Evolutionary conservation across 2,329 filamentous ascomycete species (phyloP).

Genomic region (Acrocalymma vagum): DNA sequence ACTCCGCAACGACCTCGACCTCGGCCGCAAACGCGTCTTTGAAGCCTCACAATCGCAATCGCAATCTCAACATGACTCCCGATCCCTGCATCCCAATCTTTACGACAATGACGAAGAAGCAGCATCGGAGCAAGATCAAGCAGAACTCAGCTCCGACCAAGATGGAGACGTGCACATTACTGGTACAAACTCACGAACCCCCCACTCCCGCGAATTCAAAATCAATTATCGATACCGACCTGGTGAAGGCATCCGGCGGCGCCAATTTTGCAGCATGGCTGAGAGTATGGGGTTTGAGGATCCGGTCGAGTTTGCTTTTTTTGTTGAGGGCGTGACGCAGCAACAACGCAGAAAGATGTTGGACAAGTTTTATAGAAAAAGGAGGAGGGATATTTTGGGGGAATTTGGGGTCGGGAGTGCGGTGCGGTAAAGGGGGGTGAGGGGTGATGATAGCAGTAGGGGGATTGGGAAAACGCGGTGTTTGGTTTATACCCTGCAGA

Average conservation of each 20-base stretch:
- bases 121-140: neutral
- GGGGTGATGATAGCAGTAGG: too few relatives aligned
- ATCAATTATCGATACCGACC: constrained; percentile 74
- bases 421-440: too few relatives aligned
- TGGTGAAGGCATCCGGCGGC: constrained; percentile 73
- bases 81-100: constrained; percentile 11
- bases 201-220: constrained; percentile 50
- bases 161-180: constrained; percentile 21
- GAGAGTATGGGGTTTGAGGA: constrained; percentile 77
- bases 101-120: constrained; percentile 20
- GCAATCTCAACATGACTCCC: constrained; percentile 14
- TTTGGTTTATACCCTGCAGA: too few relatives aligned
- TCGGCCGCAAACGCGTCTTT: constrained; percentile 66
- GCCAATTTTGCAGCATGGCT: constrained; percentile 94
- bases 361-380: constrained; percentile 78
- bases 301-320: constrained; percentile 84
- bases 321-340: constrained; percentile 91
- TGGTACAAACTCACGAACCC: too few relatives aligned
- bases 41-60: constrained; percentile 53
- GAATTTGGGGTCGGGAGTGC: constrained; percentile 16
- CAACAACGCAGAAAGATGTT: constrained; percentile 80
- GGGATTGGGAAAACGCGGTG: too few relatives aligned
- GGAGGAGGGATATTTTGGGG: constrained; percentile 59
- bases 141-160: too few relatives aligned
- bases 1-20: constrained; percentile 60